Conservation (phyloP, 2,329 filamentous ascomycete genomes). For the Pestalotiopsis sp. region DNA sequence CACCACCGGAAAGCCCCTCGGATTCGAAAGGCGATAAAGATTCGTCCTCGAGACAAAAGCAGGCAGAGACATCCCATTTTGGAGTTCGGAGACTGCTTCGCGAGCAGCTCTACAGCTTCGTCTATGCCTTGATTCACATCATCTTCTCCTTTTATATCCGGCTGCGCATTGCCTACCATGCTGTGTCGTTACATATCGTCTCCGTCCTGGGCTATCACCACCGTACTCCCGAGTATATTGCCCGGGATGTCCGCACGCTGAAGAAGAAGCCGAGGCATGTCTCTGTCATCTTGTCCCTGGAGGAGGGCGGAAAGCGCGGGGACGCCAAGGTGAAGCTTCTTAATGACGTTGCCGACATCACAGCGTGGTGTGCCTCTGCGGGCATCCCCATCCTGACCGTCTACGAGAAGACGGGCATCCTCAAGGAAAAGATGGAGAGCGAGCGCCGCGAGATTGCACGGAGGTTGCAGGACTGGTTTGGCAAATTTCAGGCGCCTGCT, state of each 20-base stretch:
- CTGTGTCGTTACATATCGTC: conserved; percentile 74
- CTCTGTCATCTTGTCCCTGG: conserved; percentile 79
- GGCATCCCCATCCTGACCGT: conserved; percentile 87
- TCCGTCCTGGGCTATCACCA: conserved; percentile 94
- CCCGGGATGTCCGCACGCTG: conserved; percentile 78
- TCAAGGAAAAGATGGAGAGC: conserved; percentile 88
- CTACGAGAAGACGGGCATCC: conserved; percentile 86
- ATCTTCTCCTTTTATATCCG: conserved; percentile 90
- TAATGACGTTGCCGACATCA: conserved; percentile 88
- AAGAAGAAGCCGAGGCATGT: conserved; percentile 80
- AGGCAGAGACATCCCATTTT: conserved; percentile 42
- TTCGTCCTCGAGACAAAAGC: conserved; percentile 7
- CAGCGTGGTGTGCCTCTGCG: conserved; percentile 89
- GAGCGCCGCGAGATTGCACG: conserved; percentile 78
- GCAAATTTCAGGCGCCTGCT: conserved; percentile 66
- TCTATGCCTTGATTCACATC: conserved; percentile 74
- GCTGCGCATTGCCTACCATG: conserved; percentile 77
- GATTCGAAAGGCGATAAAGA: conserved; percentile 24
- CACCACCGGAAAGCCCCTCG: conserved; percentile 23
- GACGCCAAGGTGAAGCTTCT: conserved; percentile 82
- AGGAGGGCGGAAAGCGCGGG: conserved; percentile 68
- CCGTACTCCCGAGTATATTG: conserved; percentile 89
- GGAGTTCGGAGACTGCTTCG: conserved; percentile 65
- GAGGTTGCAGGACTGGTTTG: conserved; percentile 88
- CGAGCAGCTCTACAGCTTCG: conserved; percentile 64